Percentiles rank a stretch among this genome's conserved stretches.
Evolutionary conservation across 441 rosid species (phyloP).

Genomic region (Bocquillonia castaneifolia): DNA sequence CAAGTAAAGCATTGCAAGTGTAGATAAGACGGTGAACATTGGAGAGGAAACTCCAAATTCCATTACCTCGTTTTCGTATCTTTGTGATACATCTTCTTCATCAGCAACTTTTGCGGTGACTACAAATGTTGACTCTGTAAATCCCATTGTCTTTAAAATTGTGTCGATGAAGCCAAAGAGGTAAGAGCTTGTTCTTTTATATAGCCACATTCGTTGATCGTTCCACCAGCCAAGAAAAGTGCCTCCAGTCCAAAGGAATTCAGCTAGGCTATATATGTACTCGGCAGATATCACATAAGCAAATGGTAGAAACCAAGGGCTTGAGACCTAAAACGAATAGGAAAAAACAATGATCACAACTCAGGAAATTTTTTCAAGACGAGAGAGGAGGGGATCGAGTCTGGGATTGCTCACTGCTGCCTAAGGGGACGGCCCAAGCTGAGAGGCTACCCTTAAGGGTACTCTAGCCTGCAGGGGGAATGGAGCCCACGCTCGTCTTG

Average conservation of each 20-base stretch:
- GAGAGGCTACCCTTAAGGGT: too few species aligned
- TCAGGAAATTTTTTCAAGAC: too few species aligned
- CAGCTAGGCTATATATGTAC: conserved; percentile 38
- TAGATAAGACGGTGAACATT: conserved; percentile 47
- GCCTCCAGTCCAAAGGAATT: conserved; percentile 50
- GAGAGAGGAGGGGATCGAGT: too few species aligned
- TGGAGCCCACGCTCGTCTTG: too few species aligned
- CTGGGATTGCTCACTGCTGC: too few species aligned
- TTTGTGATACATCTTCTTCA: conserved; percentile 43
- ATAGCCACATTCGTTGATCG: conserved; percentile 60
- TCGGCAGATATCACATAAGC: conserved; percentile 36
- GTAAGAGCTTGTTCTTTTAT: conserved; percentile 53
- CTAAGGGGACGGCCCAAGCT: too few species aligned
- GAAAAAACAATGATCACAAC: neutral
- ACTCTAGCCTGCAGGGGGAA: too few species aligned
- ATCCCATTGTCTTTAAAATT: conserved; percentile 33
- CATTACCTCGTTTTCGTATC: conserved; percentile 51
- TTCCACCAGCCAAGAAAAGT: conserved; percentile 72
- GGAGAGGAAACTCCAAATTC: conserved; percentile 62
- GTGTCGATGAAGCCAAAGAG: conserved; percentile 48
- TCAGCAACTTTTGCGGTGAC: conserved; percentile 58
- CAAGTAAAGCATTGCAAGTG: conserved; percentile 50
- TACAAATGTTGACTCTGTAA: conserved; percentile 40
- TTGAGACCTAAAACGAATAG: conserved; percentile 37
- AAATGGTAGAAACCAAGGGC: conserved; percentile 56